These are phyloP conservation scores for Talaromyces islandicus DNA, from an alignment of 2,329 filamentous ascomycete genomes.

Conservation along the genomic window DNA sequence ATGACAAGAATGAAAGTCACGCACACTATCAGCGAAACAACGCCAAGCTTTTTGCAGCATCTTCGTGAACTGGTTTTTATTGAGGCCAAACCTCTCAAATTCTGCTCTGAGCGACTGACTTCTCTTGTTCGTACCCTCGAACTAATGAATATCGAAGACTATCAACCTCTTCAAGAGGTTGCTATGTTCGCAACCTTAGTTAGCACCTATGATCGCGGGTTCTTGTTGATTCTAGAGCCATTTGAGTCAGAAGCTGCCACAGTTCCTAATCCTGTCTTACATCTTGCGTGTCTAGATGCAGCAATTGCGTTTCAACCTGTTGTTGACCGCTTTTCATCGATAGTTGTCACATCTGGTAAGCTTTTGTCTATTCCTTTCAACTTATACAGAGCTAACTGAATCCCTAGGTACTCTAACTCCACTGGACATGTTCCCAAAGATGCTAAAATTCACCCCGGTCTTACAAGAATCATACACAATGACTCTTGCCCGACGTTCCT, in stretches of 20 bases:
- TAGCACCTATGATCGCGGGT: slow-evolving; percentile 94
- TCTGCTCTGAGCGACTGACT: slow-evolving; percentile 90
- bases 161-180: slow-evolving; percentile 92
- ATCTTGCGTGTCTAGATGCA: slow-evolving; percentile 93
- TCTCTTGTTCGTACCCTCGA: slow-evolving; percentile 92
- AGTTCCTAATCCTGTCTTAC: slow-evolving; percentile 92
- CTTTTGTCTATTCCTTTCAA: neutral
- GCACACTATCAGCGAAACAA: slow-evolving; percentile 95
- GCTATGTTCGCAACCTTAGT: slow-evolving; percentile 95
- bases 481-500: slow-evolving; percentile 90
- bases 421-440: slow-evolving; percentile 97
- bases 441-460: slow-evolving; percentile 88
- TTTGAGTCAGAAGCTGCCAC: slow-evolving; percentile 94
- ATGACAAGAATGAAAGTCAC: slow-evolving; percentile 98
- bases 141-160: slow-evolving; percentile 96
- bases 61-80: slow-evolving; percentile 96
- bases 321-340: slow-evolving; percentile 94
- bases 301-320: slow-evolving; percentile 97
- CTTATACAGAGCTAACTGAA: neutral
- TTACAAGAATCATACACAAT: slow-evolving; percentile 97
- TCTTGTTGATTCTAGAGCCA: slow-evolving; percentile 91
- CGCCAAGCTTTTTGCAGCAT: slow-evolving; percentile 86
- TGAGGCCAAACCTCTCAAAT: slow-evolving; percentile 85
- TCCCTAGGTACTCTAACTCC: slow-evolving; percentile 77
- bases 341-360: slow-evolving; percentile 79